phyloP scores from a whole-genome alignment of 352 stramenopile species.

The Globisporangium radiosum region DNA sequence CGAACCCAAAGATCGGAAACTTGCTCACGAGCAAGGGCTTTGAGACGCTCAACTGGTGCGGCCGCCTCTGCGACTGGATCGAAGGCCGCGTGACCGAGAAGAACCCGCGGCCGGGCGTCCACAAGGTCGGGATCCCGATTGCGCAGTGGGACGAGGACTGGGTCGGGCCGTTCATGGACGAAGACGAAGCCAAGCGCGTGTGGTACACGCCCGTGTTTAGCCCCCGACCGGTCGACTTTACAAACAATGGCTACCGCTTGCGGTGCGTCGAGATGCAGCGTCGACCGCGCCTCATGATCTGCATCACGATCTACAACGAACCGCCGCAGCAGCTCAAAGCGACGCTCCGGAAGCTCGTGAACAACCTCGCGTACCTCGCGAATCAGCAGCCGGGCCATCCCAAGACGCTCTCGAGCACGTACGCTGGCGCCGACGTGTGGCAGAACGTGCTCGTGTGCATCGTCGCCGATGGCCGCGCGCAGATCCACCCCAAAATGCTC shows the following conservation, averaged over 20 bases:
- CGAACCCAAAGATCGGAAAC: conserved; percentile 81
- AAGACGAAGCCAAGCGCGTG: conserved; percentile 67
- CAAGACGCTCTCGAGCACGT: conserved; percentile 30
- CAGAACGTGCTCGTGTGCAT: conserved; percentile 80
- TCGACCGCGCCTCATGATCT: conserved; percentile 72
- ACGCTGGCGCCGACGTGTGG: conserved; percentile 67
- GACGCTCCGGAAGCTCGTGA: conserved; percentile 74
- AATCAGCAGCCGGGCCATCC: conserved; percentile 26
- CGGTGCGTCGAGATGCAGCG: conserved; percentile 72
- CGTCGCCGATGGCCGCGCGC: conserved; percentile 68
- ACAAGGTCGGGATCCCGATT: conserved; percentile 74
- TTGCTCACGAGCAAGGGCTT: conserved; percentile 81
- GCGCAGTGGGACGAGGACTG: conserved; percentile 72
- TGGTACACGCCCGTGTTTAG: conserved; percentile 83
- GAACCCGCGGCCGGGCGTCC: conserved; percentile 62
- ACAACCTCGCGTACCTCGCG: conserved; percentile 72
- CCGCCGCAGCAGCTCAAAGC: conserved; percentile 52
- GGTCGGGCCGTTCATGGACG: conserved; percentile 57
- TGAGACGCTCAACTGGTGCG: conserved; percentile 84
- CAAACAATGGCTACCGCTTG: conserved; percentile 66
- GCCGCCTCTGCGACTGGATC: conserved; percentile 74
- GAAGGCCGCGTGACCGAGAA: conserved; percentile 74
- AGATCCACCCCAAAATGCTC: conserved; percentile 74
- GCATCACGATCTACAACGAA: conserved; percentile 87
- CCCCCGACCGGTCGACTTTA: conserved; percentile 62